These are phyloP conservation scores for Blastobotrys capitulatus DNA, from an alignment of 1,139 yeast genomes.

Conservation along the genomic window DNA sequence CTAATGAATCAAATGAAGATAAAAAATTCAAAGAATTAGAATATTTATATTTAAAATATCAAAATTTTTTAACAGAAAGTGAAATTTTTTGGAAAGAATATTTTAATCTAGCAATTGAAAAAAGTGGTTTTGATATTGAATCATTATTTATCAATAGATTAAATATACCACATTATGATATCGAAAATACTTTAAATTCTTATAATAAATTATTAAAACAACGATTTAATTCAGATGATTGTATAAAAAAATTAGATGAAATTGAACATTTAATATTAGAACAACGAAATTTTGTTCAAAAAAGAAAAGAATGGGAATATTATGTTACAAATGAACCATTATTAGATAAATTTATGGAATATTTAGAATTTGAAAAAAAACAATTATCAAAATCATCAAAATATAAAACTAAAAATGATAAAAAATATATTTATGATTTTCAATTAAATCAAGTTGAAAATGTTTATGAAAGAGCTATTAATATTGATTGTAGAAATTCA, in stretches of 20 bases:
- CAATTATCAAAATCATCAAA: conserved; percentile 13
- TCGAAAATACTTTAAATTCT: conserved; percentile 44
- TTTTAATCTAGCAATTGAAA: too few relatives aligned
- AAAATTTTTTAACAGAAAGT: neutral
- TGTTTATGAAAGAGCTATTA: conserved; percentile 24
- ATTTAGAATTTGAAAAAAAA: conserved; percentile 28
- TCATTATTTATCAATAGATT: conserved; percentile 36
- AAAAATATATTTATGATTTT: neutral
- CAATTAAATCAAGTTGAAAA: conserved; percentile 11
- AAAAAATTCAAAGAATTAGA: neutral
- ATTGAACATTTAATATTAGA: conserved; percentile 38
- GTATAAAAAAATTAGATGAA: conserved; percentile 38
- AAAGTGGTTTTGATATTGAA: too few relatives aligned
- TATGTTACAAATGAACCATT: neutral
- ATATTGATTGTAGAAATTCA: conserved; percentile 17
- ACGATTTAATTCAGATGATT: conserved; percentile 27
- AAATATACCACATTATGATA: conserved; percentile 39
- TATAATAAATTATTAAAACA: too few relatives aligned
- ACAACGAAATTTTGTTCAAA: conserved; percentile 29
- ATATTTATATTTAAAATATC: neutral
- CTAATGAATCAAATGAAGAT: neutral
- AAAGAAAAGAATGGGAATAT: conserved; percentile 23
- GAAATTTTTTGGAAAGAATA: neutral
- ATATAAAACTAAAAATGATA: conserved; percentile 3
- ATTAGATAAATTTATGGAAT: conserved; percentile 27